Evolutionary conservation across 202 grass and related monocot genomes (phyloP), one percentile per base, ranked within the genome.

Genomic region (Carex arenaria): DNA sequence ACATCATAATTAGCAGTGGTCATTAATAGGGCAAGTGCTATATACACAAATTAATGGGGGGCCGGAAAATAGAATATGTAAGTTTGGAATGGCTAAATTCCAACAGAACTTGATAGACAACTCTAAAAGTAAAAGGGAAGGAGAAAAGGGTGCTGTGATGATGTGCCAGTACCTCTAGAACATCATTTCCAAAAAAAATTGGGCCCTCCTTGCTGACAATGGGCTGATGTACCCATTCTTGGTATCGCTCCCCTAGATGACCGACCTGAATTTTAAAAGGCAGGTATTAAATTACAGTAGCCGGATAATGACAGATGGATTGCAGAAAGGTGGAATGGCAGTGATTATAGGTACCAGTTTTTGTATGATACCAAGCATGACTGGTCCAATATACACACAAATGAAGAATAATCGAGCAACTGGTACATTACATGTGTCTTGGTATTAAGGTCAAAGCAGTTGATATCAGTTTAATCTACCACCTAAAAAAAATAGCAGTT

Each of bases 171-270:
- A 98, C 93, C 90, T 98, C 95, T 67, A 98, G 72, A 56, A 90
- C 34, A 83, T 93, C 85, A 76, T 93, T 98, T 87, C 43, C 76
- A 64, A 93, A 98, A 82, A 98, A 95, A 0, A 88, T 71, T 67
- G 95, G 95, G 26, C 95, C 95, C 87, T 95, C 93, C 78, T 95
- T 98, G 89, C 91, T 88, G 83, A 95, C 95, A 88, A 98, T 95
- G 23, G 95, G 88, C 78, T 90, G 93, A 72, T 98, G 95, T 90
- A 95, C 89, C 95, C 95, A 98, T 40, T 98, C 91, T 80, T 93
- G 91, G 60, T 98, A 98, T 36, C 72, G 76, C 72, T 93, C 95
- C 73, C 87, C 92, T 59, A 98, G 86, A 89, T 98, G 86, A 4
- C 95, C 95, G 61, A 98, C 95, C 95, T 98, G 61, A 87, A 85